phyloP scores from a whole-genome alignment of 2,329 filamentous ascomycete genomes.

The Clonostachys solani region DNA sequence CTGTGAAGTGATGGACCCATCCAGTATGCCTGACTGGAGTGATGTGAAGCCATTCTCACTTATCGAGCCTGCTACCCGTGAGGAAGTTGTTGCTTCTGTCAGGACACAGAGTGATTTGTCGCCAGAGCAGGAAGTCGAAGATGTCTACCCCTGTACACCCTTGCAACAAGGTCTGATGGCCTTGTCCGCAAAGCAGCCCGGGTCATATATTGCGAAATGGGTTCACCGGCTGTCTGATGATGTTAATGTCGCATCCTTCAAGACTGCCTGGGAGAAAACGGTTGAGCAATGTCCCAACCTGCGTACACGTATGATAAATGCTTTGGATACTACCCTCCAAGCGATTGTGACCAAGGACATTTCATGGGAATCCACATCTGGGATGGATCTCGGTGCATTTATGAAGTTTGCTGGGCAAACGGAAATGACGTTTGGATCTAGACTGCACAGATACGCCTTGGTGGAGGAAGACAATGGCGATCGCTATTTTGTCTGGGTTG shows the following conservation, averaged over 20 bases:
- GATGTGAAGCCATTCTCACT: neutral
- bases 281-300: conserved; percentile 1
- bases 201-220: conserved; percentile 19
- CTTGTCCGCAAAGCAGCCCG: conserved; percentile 17
- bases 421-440: neutral
- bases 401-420: neutral
- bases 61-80: neutral
- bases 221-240: conserved; percentile 7
- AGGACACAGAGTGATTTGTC: neutral
- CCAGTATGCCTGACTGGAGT: neutral
- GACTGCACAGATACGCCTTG: neutral
- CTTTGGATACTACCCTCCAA: neutral
- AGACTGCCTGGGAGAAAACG: conserved; percentile 14
- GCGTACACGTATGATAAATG: conserved; percentile 1
- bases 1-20: neutral
- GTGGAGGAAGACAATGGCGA: neutral
- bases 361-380: neutral
- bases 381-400: neutral
- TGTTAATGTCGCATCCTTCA: conserved; percentile 12
- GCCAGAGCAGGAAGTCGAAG: neutral
- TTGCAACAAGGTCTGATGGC: conserved; percentile 20
- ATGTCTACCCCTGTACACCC: conserved; percentile 1
- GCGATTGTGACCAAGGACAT: neutral
- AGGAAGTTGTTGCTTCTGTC: neutral
- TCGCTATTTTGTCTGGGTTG: conserved; percentile 12